Conservation (phyloP, 768 basidiomycete genomes). For the Epithele typhae region DNA sequence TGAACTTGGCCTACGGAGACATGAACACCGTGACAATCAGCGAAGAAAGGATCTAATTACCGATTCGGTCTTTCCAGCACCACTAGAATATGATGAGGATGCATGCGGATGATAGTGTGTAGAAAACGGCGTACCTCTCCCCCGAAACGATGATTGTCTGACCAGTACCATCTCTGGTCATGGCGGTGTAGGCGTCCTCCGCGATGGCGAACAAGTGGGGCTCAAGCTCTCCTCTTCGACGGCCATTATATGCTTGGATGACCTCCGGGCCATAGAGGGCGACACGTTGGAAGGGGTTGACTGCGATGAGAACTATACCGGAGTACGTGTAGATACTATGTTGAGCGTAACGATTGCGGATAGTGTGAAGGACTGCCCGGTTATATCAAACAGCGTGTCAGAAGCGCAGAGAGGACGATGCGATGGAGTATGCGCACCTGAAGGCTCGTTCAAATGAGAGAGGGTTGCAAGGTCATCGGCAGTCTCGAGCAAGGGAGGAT, state of each 20-base stretch:
- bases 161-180: conserved; percentile 90
- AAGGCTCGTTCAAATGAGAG: conserved; percentile 97
- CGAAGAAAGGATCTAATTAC: conserved; percentile 38
- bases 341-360: conserved; percentile 93
- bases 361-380: conserved; percentile 84
- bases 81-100: conserved; percentile 45
- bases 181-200: conserved; percentile 97
- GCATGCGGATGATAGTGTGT: too few relatives aligned
- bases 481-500: conserved; percentile 93
- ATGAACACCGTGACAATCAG: conserved; percentile 7
- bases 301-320: conserved; percentile 96
- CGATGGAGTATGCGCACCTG: conserved; percentile 49
- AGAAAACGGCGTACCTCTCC: conserved; percentile 64
- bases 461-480: conserved; percentile 98
- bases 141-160: conserved; percentile 99
- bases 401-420: too few relatives aligned
- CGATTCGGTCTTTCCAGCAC: conserved; percentile 98
- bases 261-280: conserved; percentile 96
- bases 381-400: not conserved
- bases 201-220: conserved; percentile 99
- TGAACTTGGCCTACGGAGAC: conserved; percentile 80
- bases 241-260: conserved; percentile 93
- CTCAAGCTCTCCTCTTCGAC: conserved; percentile 90
- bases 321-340: conserved; percentile 99
- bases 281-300: conserved; percentile 98